Evolutionary conservation across 306 rosid genomes (phyloP).

Genomic region (Lathyrus oleraceus): DNA sequence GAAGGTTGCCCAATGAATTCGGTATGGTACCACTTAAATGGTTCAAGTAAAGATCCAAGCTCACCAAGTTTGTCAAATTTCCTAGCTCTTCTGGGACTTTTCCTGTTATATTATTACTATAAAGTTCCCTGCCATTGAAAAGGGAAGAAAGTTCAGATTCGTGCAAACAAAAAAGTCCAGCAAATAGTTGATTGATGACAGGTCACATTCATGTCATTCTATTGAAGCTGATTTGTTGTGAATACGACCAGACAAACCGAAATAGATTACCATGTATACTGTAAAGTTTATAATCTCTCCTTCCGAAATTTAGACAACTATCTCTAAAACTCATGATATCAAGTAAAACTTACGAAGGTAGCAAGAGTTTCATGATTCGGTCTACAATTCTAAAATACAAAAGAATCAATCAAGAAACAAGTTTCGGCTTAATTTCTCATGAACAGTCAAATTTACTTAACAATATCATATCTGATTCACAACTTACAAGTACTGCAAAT

Average conservation of each 20-base stretch:
- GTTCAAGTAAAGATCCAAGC: conserved; percentile 94
- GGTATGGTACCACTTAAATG: conserved; percentile 56
- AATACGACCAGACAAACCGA: conserved; percentile 24
- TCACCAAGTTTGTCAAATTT: conserved; percentile 72
- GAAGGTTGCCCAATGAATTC: conserved; percentile 54
- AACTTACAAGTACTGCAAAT: conserved; percentile 92
- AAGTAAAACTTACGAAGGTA: conserved; percentile 14
- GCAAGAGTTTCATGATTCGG: conserved; percentile 12
- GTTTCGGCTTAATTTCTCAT: neutral
- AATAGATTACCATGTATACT: conserved; percentile 4
- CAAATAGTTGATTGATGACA: conserved; percentile 14
- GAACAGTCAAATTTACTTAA: conserved; percentile 19
- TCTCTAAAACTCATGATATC: conserved; percentile 8
- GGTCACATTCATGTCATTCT: neutral
- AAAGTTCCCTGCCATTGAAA: conserved; percentile 71
- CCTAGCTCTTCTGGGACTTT: conserved; percentile 78
- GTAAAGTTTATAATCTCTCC: neutral
- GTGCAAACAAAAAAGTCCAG: conserved; percentile 17
- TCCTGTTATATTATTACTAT: conserved; percentile 70
- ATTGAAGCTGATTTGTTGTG: conserved; percentile 4
- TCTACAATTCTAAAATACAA: conserved; percentile 13
- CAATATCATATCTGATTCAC: conserved; percentile 18
- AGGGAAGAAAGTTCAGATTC: conserved; percentile 20
- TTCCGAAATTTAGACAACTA: conserved; percentile 1
- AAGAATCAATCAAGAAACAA: neutral